Base-by-base conservation (phyloP, 345 rosid genomes). In the Gynandropsis gynandra region DNA sequence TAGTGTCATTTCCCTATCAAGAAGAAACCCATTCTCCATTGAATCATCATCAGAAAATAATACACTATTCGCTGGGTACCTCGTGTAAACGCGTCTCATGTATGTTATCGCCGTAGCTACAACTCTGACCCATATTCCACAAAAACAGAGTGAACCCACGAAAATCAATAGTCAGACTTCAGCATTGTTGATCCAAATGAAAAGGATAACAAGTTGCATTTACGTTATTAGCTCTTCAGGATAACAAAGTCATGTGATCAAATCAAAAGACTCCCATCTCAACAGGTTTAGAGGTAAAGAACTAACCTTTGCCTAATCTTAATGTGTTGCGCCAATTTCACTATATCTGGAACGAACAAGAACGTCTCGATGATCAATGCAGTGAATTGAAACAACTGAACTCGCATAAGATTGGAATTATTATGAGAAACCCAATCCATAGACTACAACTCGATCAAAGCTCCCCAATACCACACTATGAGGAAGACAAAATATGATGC, bases 301-400 rank as follows among this genome's bases (percentile, higher is more conserved):
- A 48, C 78, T 60, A 64, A 87, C 98, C 96, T 92, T 78, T 85
- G 96, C 74, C 96, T 77, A 54, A 92, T 87, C 81, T 87, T 92
- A 53, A 79, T 89, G 59, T 57, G 50, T 31, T 85, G 93, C 36
- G 93, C 96, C 84, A 92, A 68, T 66, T 66, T 85, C 52, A 68
- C 56, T 69, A 92, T 79, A 76, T 81, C 98, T 92, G 80, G 29
- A 64, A 48, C 14, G 37, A 52, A 24, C 33, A 37, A 71, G 33
- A 54, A 33, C 47, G 36, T 31, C 42, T 37, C 42, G 41, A 74
- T 39, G 19, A 62, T 45, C 60, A 44, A 42, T 40, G 29, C 29
- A 31, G 10, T 13, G 50, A 56, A 42, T 4, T 4, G 9, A 47
- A 31, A 31, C 17, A 12, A 42, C 19, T 35, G 38, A 13, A 39